These are phyloP conservation scores for Cubamyces sp. DNA, from an alignment of 768 basidiomycete genomes.

Conservation along the genomic window DNA sequence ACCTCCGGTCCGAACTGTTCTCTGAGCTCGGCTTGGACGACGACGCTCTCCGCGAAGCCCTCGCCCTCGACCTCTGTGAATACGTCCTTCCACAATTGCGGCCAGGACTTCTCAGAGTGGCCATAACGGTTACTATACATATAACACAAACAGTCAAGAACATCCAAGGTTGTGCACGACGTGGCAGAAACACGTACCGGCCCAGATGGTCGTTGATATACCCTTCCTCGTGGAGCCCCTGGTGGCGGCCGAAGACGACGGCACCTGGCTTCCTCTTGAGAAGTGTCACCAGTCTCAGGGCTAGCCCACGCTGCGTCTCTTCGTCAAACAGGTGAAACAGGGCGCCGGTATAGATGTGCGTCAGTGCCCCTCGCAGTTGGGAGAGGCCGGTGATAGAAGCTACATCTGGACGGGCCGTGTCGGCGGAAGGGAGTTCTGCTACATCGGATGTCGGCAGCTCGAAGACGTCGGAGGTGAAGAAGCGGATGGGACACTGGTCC, in stretches of 20 bases:
- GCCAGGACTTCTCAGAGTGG: slow-evolving; percentile 38
- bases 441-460: slow-evolving; percentile 19
- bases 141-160: neutral
- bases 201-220: slow-evolving; percentile 34
- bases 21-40: slow-evolving; percentile 27
- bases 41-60: slow-evolving; percentile 28
- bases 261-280: slow-evolving; percentile 31
- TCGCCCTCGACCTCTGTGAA: slow-evolving; percentile 31
- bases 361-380: slow-evolving; percentile 32
- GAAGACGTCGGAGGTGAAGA: slow-evolving; percentile 39
- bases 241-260: slow-evolving; percentile 40
- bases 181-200: slow-evolving; percentile 21
- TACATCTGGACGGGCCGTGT: neutral
- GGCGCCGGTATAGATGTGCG: slow-evolving; percentile 38
- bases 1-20: slow-evolving; percentile 19
- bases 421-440: neutral
- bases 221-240: slow-evolving; percentile 32
- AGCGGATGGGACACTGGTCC: slow-evolving; percentile 31
- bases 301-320: slow-evolving; percentile 37
- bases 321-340: slow-evolving; percentile 43
- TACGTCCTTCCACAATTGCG: slow-evolving; percentile 35
- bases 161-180: neutral
- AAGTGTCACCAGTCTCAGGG: slow-evolving; percentile 33
- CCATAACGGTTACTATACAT: slow-evolving; percentile 33
- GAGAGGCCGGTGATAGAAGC: slow-evolving; percentile 25